Base-by-base conservation (phyloP, 306 rosid genomes). In the Sindora glabra region DNA sequence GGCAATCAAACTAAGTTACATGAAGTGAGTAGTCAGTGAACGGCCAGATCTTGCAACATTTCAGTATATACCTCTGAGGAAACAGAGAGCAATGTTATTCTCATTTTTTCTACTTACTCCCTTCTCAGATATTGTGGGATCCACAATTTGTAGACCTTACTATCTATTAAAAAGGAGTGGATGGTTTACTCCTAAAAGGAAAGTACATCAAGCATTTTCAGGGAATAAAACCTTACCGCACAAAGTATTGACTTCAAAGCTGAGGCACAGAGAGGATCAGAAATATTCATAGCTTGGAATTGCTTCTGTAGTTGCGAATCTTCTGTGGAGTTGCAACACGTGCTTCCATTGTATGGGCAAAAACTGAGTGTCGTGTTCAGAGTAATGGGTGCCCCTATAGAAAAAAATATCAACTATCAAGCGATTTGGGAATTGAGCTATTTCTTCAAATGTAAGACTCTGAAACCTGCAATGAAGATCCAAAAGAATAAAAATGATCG, bases 251-350 rank as follows among this genome's bases (percentile, higher is more conserved):
- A 83, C 75, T 86, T 94, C 56, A 94, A 21, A 54, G 82, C 68
- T 3, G 95, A 73, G 72, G 91, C 77, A 69, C 99, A 94, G 42
- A 47, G 74, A 64, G 77, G 38, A 67, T 76, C 80, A 77, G 97
- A 86, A 21, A 86, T 63, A 51, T 86, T 79, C 95, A 83, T 82
- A 30, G 51, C 54, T 70, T 72, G 74, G 68, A 84, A 84, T 51
- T 84, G 86, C 72, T 82, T 82, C 73, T 83, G 69, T 47, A 89
- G 44, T 47, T 62, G 72, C 34, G 65, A 67, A 86, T 94, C 99
- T 81, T 79, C 73, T 1, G 75, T 75, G 52, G 94, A 62, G 66
- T 94, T 77, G 79, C 99, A 94, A 71, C 99, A 94, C 11, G 89
- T 54, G 65, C 86, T 89, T 68, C 77, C 91, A 59, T 86, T 86